Evolutionary conservation across 768 basidiomycete genomes (phyloP).

Genomic region (Phaeotremella fagi): DNA sequence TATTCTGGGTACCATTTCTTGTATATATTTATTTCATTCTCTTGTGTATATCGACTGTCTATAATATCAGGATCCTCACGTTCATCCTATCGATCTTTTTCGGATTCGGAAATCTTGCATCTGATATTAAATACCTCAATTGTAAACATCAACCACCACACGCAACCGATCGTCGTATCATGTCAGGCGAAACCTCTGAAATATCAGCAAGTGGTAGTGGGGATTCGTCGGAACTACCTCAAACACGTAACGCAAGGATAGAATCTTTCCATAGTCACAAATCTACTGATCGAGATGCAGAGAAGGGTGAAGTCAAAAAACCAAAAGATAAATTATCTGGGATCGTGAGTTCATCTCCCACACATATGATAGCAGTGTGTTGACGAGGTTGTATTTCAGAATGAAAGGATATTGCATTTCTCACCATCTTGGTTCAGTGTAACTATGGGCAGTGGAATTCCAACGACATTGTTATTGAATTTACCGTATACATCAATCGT

Average conservation of each 20-base stretch:
- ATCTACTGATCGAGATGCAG: not conserved
- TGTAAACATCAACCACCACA: no score
- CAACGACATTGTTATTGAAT: conserved; percentile 9
- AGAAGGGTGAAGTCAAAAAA: not conserved
- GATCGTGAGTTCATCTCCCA: not conserved
- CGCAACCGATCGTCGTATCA: no score
- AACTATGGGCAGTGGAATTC: conserved; percentile 4
- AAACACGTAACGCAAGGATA: not conserved
- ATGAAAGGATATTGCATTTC: conserved; percentile 3
- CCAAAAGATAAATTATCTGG: not conserved
- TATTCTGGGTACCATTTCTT: no score
- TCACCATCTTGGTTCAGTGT: conserved; percentile 5
- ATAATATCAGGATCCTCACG: no score
- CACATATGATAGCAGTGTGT: not conserved
- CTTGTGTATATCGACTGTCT: no score
- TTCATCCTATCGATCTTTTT: no score
- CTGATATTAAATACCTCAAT: no score
- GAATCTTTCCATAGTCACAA: not conserved
- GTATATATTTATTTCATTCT: no score
- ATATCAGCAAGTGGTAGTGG: no score
- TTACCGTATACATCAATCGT: conserved; percentile 14
- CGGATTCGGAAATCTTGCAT: no score
- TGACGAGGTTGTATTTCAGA: not conserved
- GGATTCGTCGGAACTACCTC: no score
- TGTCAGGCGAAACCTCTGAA: not conserved